phyloP scores from a whole-genome alignment of 208 protist genomes.

The Leishmania mexicana region DNA sequence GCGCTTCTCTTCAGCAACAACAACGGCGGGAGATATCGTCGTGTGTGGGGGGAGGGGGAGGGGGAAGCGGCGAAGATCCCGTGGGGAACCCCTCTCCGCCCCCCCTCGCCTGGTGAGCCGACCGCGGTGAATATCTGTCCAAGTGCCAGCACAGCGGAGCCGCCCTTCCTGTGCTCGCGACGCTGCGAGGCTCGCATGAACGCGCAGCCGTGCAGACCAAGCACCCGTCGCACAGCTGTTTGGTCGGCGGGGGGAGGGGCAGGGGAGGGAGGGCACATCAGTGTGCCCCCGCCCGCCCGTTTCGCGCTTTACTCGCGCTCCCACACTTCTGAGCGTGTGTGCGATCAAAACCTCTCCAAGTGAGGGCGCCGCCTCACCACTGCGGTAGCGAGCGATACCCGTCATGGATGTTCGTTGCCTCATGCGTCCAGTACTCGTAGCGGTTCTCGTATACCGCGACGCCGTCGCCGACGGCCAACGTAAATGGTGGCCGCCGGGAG shows the following conservation, averaged over 20 bases:
- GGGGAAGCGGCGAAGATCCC: too few relatives aligned
- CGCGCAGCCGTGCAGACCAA: too few relatives aligned
- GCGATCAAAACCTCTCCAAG: too few relatives aligned
- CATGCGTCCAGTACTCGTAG: constrained; percentile 7
- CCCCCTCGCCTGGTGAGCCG: too few relatives aligned
- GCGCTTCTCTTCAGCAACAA: neutral
- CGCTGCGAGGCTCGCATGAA: neutral
- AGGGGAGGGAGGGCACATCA: too few relatives aligned
- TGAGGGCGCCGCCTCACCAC: neutral
- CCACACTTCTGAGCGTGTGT: neutral
- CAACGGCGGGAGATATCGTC: neutral
- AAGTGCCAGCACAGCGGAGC: neutral
- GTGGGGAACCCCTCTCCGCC: too few relatives aligned
- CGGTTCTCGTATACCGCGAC: constrained; percentile 6
- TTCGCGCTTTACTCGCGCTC: too few relatives aligned
- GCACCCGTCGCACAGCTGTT: neutral
- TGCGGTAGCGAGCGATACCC: constrained; percentile 1
- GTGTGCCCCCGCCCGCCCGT: too few relatives aligned
- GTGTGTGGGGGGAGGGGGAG: neutral
- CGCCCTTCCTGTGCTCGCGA: neutral
- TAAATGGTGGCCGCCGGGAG: neutral
- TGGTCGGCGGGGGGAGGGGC: neutral
- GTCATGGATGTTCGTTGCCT: neutral
- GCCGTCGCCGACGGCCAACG: neutral
- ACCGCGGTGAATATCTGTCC: neutral